Evolutionary conservation across 352 stramenopile species (phyloP).

Genomic region (Peronospora farinosa): DNA sequence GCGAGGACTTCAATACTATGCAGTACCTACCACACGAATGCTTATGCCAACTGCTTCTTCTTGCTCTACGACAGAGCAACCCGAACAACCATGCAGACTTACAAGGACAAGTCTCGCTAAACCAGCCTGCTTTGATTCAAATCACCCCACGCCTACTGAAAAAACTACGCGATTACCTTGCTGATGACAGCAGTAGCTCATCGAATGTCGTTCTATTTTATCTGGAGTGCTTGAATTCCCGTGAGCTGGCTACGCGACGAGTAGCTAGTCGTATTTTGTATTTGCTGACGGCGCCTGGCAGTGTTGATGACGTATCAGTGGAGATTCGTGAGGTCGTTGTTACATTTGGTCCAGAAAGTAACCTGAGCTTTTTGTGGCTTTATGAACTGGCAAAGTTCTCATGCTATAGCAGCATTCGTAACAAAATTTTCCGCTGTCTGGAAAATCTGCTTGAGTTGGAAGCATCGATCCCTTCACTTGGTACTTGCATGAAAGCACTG

Average conservation of each 20-base stretch:
- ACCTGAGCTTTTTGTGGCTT: conserved; percentile 70
- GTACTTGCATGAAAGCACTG: conserved; percentile 59
- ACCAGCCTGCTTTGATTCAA: conserved; percentile 33
- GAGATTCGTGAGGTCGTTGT: conserved; percentile 16
- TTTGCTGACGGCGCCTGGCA: conserved; percentile 36
- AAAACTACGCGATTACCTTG: conserved; percentile 56
- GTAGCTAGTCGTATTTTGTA: conserved; percentile 63
- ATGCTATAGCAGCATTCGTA: conserved; percentile 53
- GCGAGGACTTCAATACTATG: conserved; percentile 74
- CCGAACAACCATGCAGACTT: conserved; percentile 5
- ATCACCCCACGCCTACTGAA: conserved; percentile 49
- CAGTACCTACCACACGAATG: conserved; percentile 75
- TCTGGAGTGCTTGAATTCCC: conserved; percentile 58
- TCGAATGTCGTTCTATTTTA: conserved; percentile 64
- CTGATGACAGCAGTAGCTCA: conserved; percentile 32
- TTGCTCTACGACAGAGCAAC: conserved; percentile 34
- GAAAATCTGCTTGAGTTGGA: conserved; percentile 69
- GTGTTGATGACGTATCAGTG: conserved; percentile 28
- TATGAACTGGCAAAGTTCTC: conserved; percentile 51
- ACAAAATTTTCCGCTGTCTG: conserved; percentile 53
- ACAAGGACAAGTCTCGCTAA: conserved; percentile 21
- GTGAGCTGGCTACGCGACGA: conserved; percentile 40
- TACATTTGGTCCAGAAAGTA: conserved; percentile 16
- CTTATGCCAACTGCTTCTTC: conserved; percentile 69
- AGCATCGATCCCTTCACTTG: conserved; percentile 59